phyloP scores from a whole-genome alignment of 148 eudicot species.

The Rhododendron ferrugineum region DNA sequence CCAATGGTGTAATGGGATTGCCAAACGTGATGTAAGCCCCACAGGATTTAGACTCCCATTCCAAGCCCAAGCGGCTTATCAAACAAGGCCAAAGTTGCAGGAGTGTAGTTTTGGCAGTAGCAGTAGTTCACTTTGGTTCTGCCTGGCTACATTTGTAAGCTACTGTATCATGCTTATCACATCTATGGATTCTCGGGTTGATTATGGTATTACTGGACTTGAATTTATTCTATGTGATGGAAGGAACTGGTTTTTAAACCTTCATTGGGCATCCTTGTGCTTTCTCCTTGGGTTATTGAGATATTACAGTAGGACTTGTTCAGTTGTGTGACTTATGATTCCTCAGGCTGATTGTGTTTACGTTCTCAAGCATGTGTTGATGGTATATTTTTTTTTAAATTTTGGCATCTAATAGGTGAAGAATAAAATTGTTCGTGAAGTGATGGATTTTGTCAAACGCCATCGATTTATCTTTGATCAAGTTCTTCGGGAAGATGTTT shows the following conservation, averaged over 20 bases:
- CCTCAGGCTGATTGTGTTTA: not conserved
- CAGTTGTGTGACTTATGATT: not conserved
- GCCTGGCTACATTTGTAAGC: not conserved
- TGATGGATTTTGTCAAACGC: constrained; percentile 72
- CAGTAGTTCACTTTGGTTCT: not conserved
- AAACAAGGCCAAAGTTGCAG: not conserved
- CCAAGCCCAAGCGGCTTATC: no score
- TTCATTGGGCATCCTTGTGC: not conserved
- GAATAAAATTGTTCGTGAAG: constrained; percentile 89
- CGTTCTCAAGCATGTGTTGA: not conserved
- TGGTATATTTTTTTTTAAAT: not conserved
- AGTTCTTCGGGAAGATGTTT: constrained; percentile 64
- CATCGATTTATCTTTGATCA: constrained; percentile 86
- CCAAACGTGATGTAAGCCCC: not conserved
- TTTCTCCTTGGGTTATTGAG: not conserved
- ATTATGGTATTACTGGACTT: not conserved
- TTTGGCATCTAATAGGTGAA: constrained; percentile 49
- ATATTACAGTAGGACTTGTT: not conserved
- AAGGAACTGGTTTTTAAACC: not conserved
- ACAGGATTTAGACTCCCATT: not conserved
- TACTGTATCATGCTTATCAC: not conserved
- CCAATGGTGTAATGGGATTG: not conserved
- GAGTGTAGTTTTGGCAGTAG: not conserved
- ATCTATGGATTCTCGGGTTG: not conserved
- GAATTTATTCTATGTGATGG: not conserved